Evolutionary conservation across 768 basidiomycete genomes (phyloP).

Genomic region (Chiua virens): DNA sequence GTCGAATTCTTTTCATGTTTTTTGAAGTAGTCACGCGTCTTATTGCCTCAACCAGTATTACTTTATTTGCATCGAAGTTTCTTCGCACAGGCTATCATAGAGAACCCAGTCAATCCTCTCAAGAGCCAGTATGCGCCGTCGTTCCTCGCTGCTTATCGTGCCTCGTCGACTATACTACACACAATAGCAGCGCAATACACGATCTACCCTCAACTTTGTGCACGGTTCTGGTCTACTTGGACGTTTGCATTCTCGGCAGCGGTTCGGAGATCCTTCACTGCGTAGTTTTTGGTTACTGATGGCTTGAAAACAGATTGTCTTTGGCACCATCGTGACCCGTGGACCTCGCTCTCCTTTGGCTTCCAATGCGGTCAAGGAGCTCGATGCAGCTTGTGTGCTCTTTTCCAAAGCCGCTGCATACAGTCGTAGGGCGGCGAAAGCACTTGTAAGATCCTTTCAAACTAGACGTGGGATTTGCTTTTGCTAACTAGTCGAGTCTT

Average conservation of each 20-base stretch:
- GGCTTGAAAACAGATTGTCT: conserved; percentile 53
- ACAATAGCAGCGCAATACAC: conserved; percentile 49
- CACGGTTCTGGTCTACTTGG: conserved; percentile 65
- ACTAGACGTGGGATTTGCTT: neutral
- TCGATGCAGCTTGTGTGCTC: conserved; percentile 66
- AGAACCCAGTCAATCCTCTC: conserved; percentile 64
- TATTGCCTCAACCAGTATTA: conserved; percentile 39
- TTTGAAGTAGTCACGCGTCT: conserved; percentile 2
- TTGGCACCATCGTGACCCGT: conserved; percentile 76
- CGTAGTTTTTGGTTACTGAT: conserved; percentile 1
- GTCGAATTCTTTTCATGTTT: conserved; percentile 11
- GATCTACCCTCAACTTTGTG: conserved; percentile 45
- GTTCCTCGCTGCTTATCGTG: conserved; percentile 61
- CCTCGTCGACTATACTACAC: conserved; percentile 56
- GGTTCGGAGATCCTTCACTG: conserved; percentile 29
- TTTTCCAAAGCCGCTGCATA: conserved; percentile 60
- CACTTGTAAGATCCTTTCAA: conserved; percentile 47
- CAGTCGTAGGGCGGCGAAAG: conserved; percentile 64
- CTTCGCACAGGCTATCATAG: conserved; percentile 71
- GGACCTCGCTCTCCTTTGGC: conserved; percentile 71
- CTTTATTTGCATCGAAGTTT: conserved; percentile 67
- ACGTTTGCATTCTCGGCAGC: conserved; percentile 58
- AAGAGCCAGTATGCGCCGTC: conserved; percentile 64
- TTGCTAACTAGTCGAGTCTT: conserved; percentile 2
- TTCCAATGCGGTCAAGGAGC: conserved; percentile 61